Evolutionary conservation across 345 rosid genomes (phyloP).

Genomic region (Salix exigua): DNA sequence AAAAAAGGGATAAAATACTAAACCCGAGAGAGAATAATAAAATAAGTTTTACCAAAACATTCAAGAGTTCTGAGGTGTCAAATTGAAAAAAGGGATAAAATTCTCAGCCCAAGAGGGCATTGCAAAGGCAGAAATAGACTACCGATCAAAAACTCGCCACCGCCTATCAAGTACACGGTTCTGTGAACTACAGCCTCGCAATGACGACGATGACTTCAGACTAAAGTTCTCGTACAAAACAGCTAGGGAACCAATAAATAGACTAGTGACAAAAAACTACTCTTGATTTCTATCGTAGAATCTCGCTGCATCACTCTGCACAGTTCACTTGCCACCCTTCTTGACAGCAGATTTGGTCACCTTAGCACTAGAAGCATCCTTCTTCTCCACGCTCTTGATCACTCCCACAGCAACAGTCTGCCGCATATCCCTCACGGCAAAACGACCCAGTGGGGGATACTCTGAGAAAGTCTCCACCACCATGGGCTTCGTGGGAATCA

Average conservation of each 20-base stretch:
- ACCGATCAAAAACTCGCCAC: neutral
- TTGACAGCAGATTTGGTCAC: conserved; percentile 84
- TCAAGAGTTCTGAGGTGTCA: too few species aligned
- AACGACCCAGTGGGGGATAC: conserved; percentile 83
- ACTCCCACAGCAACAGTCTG: conserved; percentile 86
- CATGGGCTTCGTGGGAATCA: conserved; percentile 90
- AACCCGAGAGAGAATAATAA: neutral
- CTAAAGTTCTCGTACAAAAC: neutral
- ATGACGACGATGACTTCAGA: neutral
- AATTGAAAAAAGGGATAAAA: too few species aligned
- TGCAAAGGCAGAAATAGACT: neutral
- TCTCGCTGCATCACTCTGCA: neutral
- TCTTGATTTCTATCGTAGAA: neutral
- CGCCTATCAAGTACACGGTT: conserved; percentile 22
- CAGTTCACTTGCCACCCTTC: conserved; percentile 71
- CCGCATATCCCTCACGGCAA: conserved; percentile 89
- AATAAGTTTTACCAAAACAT: too few species aligned
- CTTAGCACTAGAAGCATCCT: conserved; percentile 75
- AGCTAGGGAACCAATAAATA: neutral
- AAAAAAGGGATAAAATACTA: neutral
- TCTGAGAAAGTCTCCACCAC: conserved; percentile 73
- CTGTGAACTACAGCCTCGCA: conserved; percentile 5
- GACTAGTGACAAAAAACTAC: neutral
- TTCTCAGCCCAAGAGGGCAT: neutral
- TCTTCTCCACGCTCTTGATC: conserved; percentile 79